Conservation (phyloP, 805 yeast genomes). For the Danielia reshetovae region DNA sequence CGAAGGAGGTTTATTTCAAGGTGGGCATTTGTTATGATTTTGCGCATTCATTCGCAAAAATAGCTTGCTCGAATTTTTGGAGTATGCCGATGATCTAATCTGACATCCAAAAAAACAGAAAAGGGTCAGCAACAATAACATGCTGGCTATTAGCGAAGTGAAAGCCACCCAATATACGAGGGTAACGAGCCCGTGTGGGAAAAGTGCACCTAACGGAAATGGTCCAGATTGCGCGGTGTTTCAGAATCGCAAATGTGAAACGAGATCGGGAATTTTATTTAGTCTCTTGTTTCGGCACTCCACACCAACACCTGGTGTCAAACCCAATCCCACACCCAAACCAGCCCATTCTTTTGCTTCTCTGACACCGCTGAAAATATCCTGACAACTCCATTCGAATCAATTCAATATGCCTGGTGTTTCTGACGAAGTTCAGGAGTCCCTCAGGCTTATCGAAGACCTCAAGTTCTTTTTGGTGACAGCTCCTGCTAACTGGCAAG, state of each 20-base stretch:
- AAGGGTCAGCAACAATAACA: no score
- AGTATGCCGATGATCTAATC: no score
- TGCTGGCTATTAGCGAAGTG: no score
- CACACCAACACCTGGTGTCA: slow-evolving; percentile 2
- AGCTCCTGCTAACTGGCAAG: slow-evolving; percentile 94
- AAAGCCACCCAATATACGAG: no score
- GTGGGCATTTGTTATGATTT: no score
- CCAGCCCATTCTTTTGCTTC: not conserved
- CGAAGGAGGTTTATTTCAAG: no score
- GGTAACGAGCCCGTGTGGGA: no score
- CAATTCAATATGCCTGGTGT: slow-evolving; percentile 12
- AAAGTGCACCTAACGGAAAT: no score
- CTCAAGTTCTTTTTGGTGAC: slow-evolving; percentile 83
- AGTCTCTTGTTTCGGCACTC: slow-evolving; percentile 7
- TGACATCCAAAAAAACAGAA: no score
- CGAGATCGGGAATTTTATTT: slow-evolving; percentile 7
- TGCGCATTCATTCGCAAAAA: no score
- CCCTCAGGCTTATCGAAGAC: slow-evolving; percentile 65
- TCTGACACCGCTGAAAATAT: not conserved
- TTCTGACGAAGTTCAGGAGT: slow-evolving; percentile 33
- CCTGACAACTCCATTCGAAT: no score
- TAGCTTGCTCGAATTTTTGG: no score
- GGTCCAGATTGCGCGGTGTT: slow-evolving; percentile 12
- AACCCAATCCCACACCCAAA: not conserved
- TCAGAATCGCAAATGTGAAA: slow-evolving; percentile 14